Percentiles rank a stretch among this genome's conserved stretches.
phyloP scores from a whole-genome alignment of 2,329 filamentous ascomycete species.

The Paracamarosporium sp. region DNA sequence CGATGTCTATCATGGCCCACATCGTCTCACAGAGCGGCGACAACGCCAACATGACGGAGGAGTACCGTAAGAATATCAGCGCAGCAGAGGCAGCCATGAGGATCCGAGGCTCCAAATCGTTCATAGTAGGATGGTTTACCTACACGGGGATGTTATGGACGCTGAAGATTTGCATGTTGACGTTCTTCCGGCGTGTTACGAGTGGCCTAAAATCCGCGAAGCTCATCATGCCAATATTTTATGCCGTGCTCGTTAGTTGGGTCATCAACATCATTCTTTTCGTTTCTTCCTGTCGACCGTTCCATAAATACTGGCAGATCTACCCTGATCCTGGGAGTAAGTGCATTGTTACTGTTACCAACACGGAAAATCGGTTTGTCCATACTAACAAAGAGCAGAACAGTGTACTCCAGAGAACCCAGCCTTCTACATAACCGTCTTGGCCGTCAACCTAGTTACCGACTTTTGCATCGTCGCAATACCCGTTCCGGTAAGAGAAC shows the following conservation, averaged over 20 bases:
- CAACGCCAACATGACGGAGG: constrained; percentile 38
- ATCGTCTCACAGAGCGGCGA: constrained; percentile 37
- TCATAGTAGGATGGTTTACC: constrained; percentile 42
- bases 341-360: constrained; percentile 9
- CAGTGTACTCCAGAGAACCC: constrained; percentile 44
- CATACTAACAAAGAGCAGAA: not conserved
- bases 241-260: constrained; percentile 31
- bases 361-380: too few species aligned
- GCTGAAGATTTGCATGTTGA: constrained; percentile 52
- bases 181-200: constrained; percentile 49
- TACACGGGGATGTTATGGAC: constrained; percentile 50
- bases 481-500: constrained; percentile 43
- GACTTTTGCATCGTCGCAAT: constrained; percentile 46
- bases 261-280: constrained; percentile 29
- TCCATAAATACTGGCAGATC: constrained; percentile 45
- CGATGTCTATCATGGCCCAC: constrained; percentile 27
- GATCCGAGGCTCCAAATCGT: constrained; percentile 45
- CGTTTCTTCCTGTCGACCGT: constrained; percentile 40
- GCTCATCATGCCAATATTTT: constrained; percentile 46
- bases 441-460: constrained; percentile 43
- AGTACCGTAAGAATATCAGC: constrained; percentile 41
- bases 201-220: constrained; percentile 44
- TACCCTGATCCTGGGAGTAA: constrained; percentile 48
- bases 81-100: constrained; percentile 32
- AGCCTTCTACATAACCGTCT: constrained; percentile 39